A percentile compares a stretch with the other conserved stretches of the same genome.
phyloP scores from a whole-genome alignment of 495 filamentous ascomycete species.

The Penicillium verhagenii region DNA sequence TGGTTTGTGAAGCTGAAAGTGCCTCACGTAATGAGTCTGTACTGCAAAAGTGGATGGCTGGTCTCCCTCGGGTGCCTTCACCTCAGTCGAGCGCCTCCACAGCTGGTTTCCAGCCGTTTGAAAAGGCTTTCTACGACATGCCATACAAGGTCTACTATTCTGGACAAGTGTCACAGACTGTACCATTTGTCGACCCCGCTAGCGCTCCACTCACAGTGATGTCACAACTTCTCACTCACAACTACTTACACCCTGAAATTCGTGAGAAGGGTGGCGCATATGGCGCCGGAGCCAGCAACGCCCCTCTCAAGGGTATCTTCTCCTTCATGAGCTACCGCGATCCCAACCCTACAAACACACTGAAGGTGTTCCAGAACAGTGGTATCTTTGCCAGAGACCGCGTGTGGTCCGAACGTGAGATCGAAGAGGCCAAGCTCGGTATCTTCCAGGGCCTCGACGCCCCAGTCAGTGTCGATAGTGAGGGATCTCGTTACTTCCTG shows the following conservation, averaged over 20 bases:
- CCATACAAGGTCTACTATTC: conserved; percentile 98
- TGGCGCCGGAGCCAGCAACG: conserved; percentile 83
- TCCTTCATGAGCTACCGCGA: conserved; percentile 96
- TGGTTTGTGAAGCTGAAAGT: conserved; percentile 79
- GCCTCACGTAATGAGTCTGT: conserved; percentile 66
- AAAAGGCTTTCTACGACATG: conserved; percentile 86
- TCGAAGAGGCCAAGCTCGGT: conserved; percentile 93
- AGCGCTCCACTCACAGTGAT: conserved; percentile 82
- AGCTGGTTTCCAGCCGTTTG: conserved; percentile 34
- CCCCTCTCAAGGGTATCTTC: conserved; percentile 77
- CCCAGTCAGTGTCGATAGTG: conserved; percentile 79
- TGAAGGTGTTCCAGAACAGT: conserved; percentile 80
- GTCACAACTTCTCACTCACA: conserved; percentile 92
- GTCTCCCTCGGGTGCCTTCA: conserved; percentile 47
- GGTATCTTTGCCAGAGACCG: conserved; percentile 83
- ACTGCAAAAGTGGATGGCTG: conserved; percentile 68
- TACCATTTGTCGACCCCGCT: conserved; percentile 74
- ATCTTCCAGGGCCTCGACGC: conserved; percentile 97
- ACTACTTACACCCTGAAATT: conserved; percentile 95
- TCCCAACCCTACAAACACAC: conserved; percentile 87
- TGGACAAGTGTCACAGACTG: conserved; percentile 73
- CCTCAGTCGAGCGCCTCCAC: conserved; percentile 32
- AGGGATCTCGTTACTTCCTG: conserved; percentile 83
- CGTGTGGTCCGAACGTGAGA: conserved; percentile 79
- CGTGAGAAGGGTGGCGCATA: conserved; percentile 98